Evolutionary conservation across 1,139 yeast genomes (phyloP), one percentile per base, ranked within the genome.

Genomic region (Komagataea norvegica): DNA sequence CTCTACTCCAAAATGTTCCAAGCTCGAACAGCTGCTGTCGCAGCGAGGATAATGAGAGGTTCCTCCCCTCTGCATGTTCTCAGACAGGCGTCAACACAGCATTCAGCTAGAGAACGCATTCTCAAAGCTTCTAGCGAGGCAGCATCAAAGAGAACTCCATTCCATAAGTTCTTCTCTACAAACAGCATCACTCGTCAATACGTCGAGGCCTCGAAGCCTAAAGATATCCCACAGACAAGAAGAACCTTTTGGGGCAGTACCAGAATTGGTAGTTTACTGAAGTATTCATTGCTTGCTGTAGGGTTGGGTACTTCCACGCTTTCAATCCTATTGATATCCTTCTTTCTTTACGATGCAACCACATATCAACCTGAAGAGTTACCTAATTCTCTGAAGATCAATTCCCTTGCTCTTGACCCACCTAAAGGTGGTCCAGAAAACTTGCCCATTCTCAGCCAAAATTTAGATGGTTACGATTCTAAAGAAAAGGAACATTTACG

Each of bases 391-490:
- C 60, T 71, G 33, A 60, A 57, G 18, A 69, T 78, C 16, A 72
- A 79, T 6, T 55, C 61, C 14, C 60, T 65, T 19, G 80, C 83
- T 1, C 52, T 77, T 30, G 52, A 65, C 33, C 83, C 84, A 16
- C 61, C 63, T 24, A 55, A 54, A n/a, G 85, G 85, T 6, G 86
- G 86, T 1, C 84, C 85, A 18, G 80, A 78, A 52, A 76, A 78
- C 48, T 58, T 79, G 38, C 84, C 83, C 2, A 71, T 78, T 25
- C 61, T 75, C 40, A 65, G 65, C 26, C 65, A 70, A 27, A 69
- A 68, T 43, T 57, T 78, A 37, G 84, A 77, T 50, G 71, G 72
- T 28, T 68, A 66, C 39, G 84, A 78, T 51, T 53, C 62, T 15
- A 65, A 61, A 7, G 64, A 56, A 10, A 69, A 68, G 47, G 64